These are phyloP conservation scores for Selaginella tamariscina DNA, from an alignment of 75 land plant species.

Conservation along the genomic window DNA sequence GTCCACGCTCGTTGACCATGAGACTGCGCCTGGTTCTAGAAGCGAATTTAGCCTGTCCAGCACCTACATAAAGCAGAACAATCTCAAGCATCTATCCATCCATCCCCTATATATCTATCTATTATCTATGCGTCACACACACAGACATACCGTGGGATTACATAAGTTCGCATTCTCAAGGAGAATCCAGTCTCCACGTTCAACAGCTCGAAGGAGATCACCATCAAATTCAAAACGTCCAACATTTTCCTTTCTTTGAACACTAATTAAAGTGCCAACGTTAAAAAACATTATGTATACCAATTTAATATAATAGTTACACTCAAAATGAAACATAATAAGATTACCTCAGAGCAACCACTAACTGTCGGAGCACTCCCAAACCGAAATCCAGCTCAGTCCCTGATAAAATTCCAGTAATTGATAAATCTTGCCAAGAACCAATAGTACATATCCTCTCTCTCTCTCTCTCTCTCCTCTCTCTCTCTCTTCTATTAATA, in stretches of 20 bases:
- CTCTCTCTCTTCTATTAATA: no score
- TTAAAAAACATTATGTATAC: no score
- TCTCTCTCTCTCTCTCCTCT: no score
- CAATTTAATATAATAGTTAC: no score
- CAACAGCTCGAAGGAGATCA: constrained; percentile 64
- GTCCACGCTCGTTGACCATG: constrained; percentile 85
- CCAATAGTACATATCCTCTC: no score
- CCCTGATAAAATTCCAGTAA: no score
- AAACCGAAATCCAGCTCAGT: neutral
- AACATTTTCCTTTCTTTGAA: constrained; percentile 19
- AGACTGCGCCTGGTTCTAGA: constrained; percentile 60
- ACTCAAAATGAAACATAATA: no score
- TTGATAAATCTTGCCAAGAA: no score
- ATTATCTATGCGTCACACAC: neutral
- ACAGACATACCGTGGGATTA: constrained; percentile 77
- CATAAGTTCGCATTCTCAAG: constrained; percentile 95
- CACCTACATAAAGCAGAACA: constrained; percentile 40
- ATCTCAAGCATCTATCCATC: neutral
- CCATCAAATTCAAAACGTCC: constrained; percentile 86
- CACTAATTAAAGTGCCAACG: no score
- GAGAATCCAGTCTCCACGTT: constrained; percentile 89
- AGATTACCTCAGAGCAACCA: neutral
- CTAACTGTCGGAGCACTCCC: neutral
- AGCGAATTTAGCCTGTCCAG: constrained; percentile 95
- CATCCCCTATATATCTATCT: neutral